Evolutionary conservation across 371 early-diverging fungal species (phyloP).

Genomic region (Actinomucor elegans): DNA sequence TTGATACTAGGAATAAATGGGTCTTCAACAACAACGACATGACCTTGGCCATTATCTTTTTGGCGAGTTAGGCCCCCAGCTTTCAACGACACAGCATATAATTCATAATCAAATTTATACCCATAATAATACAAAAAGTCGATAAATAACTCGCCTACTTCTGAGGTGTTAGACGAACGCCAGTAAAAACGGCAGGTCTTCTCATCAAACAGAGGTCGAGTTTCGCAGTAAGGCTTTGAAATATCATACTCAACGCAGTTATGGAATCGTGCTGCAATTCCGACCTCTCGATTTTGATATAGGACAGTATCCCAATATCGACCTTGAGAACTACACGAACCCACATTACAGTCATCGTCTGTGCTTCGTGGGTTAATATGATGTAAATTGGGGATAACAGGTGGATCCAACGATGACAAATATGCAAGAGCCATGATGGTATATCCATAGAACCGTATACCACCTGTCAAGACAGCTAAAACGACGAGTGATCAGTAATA

Average conservation of each 20-base stretch:
- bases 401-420: constrained; percentile 5
- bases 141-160: neutral
- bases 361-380: neutral
- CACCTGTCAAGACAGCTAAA: neutral
- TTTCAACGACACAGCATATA: constrained; percentile 5
- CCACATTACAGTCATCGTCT: neutral
- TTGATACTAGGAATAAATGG: constrained; percentile 9
- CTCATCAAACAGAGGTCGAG: too few species aligned
- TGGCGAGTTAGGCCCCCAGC: neutral
- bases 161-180: neutral
- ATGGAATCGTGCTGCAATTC: constrained; percentile 9
- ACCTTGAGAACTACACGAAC: neutral
- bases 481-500: neutral
- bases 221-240: too few species aligned
- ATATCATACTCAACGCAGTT: neutral
- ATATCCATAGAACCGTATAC: constrained; percentile 6
- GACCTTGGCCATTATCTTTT: neutral
- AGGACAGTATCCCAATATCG: constrained; percentile 4
- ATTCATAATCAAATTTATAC: constrained; percentile 7
- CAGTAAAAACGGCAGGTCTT: neutral
- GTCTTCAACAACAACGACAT: constrained; percentile 5
- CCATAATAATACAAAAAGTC: constrained; percentile 19
- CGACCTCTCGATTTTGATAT: neutral
- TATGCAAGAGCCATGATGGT: constrained; percentile 6
- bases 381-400: constrained; percentile 17